A percentile compares a stretch with the other conserved stretches of the same genome.
phyloP scores from a whole-genome alignment of 1,139 yeast species.

The Pneumocystis carinii region DNA sequence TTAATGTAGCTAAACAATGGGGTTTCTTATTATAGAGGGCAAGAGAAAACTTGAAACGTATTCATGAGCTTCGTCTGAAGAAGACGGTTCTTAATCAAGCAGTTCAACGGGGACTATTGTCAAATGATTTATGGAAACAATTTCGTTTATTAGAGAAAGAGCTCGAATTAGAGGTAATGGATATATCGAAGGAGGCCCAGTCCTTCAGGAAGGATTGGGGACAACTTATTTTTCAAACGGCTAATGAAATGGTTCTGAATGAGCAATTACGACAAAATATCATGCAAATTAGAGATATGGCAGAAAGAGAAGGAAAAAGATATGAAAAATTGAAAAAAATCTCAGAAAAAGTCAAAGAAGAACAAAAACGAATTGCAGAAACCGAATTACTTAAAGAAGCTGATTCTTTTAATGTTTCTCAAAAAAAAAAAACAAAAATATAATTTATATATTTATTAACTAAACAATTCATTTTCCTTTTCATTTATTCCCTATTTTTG shows the following conservation, averaged over 20 bases:
- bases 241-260: slow-evolving; percentile 47
- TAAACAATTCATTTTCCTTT: neutral
- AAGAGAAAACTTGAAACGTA: slow-evolving; percentile 53
- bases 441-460: neutral
- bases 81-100: slow-evolving; percentile 53
- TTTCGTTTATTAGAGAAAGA: slow-evolving; percentile 63
- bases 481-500: neutral
- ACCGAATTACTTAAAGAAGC: neutral
- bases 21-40: slow-evolving; percentile 65
- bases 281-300: slow-evolving; percentile 7
- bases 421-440: neutral
- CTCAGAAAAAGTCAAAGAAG: slow-evolving; percentile 1
- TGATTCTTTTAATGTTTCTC: neutral
- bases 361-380: slow-evolving; percentile 1
- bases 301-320: slow-evolving; percentile 3
- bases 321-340: slow-evolving; percentile 1
- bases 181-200: slow-evolving; percentile 66
- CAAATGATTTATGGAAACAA: slow-evolving; percentile 75
- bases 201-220: slow-evolving; percentile 66
- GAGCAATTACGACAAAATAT: slow-evolving; percentile 6
- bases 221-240: slow-evolving; percentile 55
- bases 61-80: slow-evolving; percentile 56
- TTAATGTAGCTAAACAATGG: neutral
- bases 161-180: slow-evolving; percentile 67
- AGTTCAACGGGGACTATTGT: slow-evolving; percentile 79